Evolutionary conservation across 257 asterid species (phyloP).

Genomic region (Paulownia fortunei): DNA sequence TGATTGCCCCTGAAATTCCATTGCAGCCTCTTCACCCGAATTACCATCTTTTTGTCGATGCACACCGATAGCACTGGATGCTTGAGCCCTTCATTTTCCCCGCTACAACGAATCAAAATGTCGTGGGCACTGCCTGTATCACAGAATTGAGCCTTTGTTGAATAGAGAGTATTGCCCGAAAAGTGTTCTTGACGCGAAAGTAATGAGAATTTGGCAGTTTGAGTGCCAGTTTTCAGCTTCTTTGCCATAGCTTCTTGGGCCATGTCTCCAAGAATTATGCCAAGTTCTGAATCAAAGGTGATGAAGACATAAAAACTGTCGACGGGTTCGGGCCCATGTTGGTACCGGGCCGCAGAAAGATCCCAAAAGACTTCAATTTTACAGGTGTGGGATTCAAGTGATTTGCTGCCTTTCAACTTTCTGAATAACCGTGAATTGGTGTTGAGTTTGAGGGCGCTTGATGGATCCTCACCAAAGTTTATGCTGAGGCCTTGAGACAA

Average conservation of each 20-base stretch:
- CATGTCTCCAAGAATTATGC: slow-evolving; percentile 58
- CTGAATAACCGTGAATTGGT: slow-evolving; percentile 64
- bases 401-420: slow-evolving; percentile 63
- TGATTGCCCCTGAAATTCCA: slow-evolving; percentile 98
- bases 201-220: slow-evolving; percentile 47
- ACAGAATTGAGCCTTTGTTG: slow-evolving; percentile 70
- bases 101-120: slow-evolving; percentile 66
- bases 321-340: slow-evolving; percentile 74
- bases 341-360: slow-evolving; percentile 73
- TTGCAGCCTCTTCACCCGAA: slow-evolving; percentile 80
- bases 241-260: slow-evolving; percentile 44
- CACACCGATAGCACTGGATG: slow-evolving; percentile 71
- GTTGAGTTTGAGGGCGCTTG: slow-evolving; percentile 58
- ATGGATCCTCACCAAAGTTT: slow-evolving; percentile 49
- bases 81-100: slow-evolving; percentile 63
- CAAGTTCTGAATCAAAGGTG: slow-evolving; percentile 61
- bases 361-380: slow-evolving; percentile 68
- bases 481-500: slow-evolving; percentile 54
- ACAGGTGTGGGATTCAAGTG: slow-evolving; percentile 41
- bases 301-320: slow-evolving; percentile 59
- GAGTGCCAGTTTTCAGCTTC: slow-evolving; percentile 40
- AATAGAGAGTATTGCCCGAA: slow-evolving; percentile 66
- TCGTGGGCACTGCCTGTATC: slow-evolving; percentile 69
- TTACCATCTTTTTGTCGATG: slow-evolving; percentile 72
- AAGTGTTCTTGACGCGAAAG: slow-evolving; percentile 80